phyloP scores from a whole-genome alignment of 305 asterid species.

The Fraxinus ornus region DNA sequence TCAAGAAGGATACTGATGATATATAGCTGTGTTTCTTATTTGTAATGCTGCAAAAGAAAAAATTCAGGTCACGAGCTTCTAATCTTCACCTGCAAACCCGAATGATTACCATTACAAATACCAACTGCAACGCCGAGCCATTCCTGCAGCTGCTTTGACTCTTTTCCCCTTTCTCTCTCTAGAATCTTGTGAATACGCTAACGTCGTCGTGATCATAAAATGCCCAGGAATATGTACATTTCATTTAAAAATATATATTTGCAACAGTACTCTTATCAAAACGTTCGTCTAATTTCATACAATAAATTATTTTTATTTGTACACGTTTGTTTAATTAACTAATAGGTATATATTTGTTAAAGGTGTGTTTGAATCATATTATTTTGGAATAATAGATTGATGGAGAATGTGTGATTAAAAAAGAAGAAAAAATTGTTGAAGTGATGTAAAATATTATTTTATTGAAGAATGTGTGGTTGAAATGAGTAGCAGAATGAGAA shows the following conservation, averaged over 20 bases:
- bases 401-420: too few relatives aligned
- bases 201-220: not conserved
- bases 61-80: slow-evolving; percentile 29
- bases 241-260: not conserved
- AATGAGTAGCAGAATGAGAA: too few relatives aligned
- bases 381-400: too few relatives aligned
- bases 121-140: slow-evolving; percentile 46
- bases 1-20: slow-evolving; percentile 19
- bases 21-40: not conserved
- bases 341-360: too few relatives aligned
- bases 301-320: not conserved
- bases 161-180: slow-evolving; percentile 27
- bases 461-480: too few relatives aligned
- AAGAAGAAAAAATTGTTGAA: too few relatives aligned
- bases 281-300: not conserved
- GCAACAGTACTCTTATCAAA: not conserved
- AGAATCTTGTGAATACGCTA: slow-evolving; percentile 14
- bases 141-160: slow-evolving; percentile 45
- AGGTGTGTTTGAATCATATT: too few relatives aligned
- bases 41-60: not conserved
- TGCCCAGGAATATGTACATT: not conserved
- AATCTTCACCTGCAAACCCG: slow-evolving; percentile 29
- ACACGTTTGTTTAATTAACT: not conserved
- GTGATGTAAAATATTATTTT: too few relatives aligned
- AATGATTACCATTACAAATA: slow-evolving; percentile 54